A percentile compares a stretch with the other conserved stretches of the same genome.
Evolutionary conservation across 768 basidiomycete species (phyloP).

Genomic region (Kwoniella dendrophila): DNA sequence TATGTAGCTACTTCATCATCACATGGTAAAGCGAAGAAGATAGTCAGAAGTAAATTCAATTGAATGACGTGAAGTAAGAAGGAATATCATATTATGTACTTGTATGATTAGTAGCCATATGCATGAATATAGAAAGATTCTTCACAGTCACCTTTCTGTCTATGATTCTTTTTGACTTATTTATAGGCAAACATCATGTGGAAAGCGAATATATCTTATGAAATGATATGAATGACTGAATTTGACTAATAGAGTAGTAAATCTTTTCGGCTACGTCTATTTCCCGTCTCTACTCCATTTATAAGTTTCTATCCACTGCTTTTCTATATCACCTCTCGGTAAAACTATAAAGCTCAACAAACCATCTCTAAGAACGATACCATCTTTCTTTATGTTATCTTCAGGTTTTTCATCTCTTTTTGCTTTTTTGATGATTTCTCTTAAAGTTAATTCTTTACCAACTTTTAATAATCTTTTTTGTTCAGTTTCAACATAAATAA

Average conservation of each 20-base stretch:
- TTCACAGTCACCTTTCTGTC: no score
- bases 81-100: no score
- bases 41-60: no score
- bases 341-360: constrained; percentile 56
- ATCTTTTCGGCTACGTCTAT: background rate
- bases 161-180: no score
- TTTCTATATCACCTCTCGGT: constrained; percentile 59
- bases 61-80: no score
- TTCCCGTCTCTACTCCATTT: constrained; percentile 60
- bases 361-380: constrained; percentile 69
- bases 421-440: constrained; percentile 66
- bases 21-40: no score
- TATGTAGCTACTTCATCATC: background rate
- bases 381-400: constrained; percentile 63
- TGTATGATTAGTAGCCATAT: no score
- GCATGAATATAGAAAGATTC: no score
- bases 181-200: no score
- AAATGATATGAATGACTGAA: no score
- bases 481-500: constrained; percentile 80
- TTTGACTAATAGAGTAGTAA: no score
- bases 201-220: no score
- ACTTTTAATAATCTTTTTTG: constrained; percentile 80
- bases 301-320: constrained; percentile 84
- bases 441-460: constrained; percentile 83
- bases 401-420: constrained; percentile 60